Evolutionary conservation across 371 early-diverging fungal genomes (phyloP).

Genomic region (Blakeslea trispora): DNA sequence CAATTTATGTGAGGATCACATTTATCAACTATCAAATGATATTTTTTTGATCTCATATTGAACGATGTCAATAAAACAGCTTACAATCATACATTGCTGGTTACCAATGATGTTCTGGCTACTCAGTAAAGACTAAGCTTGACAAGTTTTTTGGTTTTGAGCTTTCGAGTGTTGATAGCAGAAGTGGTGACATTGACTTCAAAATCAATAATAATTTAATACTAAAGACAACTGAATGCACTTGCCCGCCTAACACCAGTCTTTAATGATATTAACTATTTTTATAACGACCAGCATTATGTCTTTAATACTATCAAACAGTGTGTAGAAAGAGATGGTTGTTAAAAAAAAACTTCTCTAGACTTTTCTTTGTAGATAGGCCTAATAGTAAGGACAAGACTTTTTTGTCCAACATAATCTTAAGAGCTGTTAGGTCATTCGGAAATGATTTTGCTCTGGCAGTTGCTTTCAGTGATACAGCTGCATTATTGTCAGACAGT

Average conservation of each 20-base stretch:
- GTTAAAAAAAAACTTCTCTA: neutral
- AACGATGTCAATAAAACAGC: too few relatives aligned
- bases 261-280: too few relatives aligned
- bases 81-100: too few relatives aligned
- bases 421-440: neutral
- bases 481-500: constrained; percentile 23
- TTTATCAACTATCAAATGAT: neutral
- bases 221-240: too few relatives aligned
- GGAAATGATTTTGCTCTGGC: neutral
- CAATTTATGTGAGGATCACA: neutral
- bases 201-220: too few relatives aligned
- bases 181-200: too few relatives aligned
- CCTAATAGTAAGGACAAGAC: constrained; percentile 15
- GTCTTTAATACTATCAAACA: neutral
- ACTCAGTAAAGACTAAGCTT: too few relatives aligned
- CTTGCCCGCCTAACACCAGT: too few relatives aligned
- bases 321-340: neutral
- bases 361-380: constrained; percentile 16
- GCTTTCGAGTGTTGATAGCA: too few relatives aligned
- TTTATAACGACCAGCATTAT: neutral
- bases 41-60: neutral
- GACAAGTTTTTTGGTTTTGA: too few relatives aligned
- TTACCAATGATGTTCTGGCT: too few relatives aligned
- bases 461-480: constrained; percentile 27
- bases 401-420: neutral